phyloP scores from a whole-genome alignment of 441 rosid species.

The Manihot esculenta region DNA sequence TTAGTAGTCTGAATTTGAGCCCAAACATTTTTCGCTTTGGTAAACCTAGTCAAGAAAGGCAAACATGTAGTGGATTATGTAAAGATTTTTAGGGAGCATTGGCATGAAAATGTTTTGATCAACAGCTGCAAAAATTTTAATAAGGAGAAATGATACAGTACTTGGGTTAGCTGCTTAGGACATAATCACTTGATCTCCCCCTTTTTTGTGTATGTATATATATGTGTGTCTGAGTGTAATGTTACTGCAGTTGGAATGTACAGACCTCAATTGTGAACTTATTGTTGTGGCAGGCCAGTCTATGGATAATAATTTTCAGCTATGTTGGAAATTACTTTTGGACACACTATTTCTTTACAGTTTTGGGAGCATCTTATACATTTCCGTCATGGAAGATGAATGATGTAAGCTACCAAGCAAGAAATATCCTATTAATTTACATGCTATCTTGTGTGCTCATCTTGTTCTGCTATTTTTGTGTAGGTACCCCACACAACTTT shows the following conservation, averaged over 20 bases:
- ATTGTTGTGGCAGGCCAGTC: constrained; percentile 64
- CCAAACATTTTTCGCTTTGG: background rate
- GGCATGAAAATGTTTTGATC: background rate
- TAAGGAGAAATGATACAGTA: background rate
- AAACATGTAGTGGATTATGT: background rate
- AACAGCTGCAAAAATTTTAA: background rate
- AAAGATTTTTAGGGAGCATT: background rate
- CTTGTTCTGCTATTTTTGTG: constrained; percentile 23
- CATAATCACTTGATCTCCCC: background rate
- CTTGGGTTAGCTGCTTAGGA: background rate
- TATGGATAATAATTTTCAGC: constrained; percentile 88
- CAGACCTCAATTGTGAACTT: constrained; percentile 22
- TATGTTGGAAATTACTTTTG: constrained; percentile 97
- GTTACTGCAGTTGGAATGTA: background rate
- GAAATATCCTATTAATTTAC: background rate
- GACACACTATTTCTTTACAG: constrained; percentile 97
- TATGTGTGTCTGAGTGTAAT: background rate
- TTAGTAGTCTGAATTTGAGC: background rate
- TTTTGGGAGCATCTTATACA: constrained; percentile 94
- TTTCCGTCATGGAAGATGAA: constrained; percentile 99
- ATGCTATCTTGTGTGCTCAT: background rate
- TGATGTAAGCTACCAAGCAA: constrained; percentile 51
- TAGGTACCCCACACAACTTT: constrained; percentile 98
- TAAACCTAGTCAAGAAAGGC: background rate
- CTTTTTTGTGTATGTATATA: too few relatives aligned